Base-by-base conservation (phyloP, 345 rosid species). In the Boechera retrofracta region DNA sequence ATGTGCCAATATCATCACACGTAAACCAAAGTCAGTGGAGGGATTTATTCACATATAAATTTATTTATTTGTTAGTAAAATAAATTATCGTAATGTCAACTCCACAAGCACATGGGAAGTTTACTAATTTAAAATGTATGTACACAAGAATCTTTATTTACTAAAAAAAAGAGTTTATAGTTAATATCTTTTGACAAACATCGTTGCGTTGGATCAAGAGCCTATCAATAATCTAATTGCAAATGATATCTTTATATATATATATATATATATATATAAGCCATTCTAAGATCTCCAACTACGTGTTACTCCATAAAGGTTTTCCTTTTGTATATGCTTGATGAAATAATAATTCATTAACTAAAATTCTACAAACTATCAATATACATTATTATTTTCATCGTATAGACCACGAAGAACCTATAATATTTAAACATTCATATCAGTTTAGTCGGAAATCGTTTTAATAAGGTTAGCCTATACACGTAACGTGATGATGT, bases 121-220 rank as follows among this genome's bases (percentile, higher is more conserved):
- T 39, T 41, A 57, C 4, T 66, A 38, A 7, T 59, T 51, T 58
- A 51, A 72, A 60, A 78, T 72, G 9, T n/a, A 78, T 59, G 60
- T 55, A 71, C 73, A 77, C 65, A 68, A 68, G 66, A 73, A 68
- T 73, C 78, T 79, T 79, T 51, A 52, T 72, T 73, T 15, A 38
- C 18, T 54, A 13, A 49, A 31, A 41, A 62, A 47, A 44, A 5
- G 13, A 29, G 21, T 71, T 72, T 70, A 61, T 64, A 79, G 61
- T 64, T 44, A 59, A 60, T 78, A 60, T 74, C 60, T 44, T 73
- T 79, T 81, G 78, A 71, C 81, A 78, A 78, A 68, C 80, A 82
- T 79, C 75, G 67, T 75, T 67, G 63, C 77, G 80, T 85, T 82
- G 90, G 87, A 84, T 83, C 87, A 83, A 76, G 85, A 79, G 80